Evolutionary conservation across 805 yeast species (phyloP), one percentile per base, ranked within the genome.

Genomic region (Candida pseudofarinosa): DNA sequence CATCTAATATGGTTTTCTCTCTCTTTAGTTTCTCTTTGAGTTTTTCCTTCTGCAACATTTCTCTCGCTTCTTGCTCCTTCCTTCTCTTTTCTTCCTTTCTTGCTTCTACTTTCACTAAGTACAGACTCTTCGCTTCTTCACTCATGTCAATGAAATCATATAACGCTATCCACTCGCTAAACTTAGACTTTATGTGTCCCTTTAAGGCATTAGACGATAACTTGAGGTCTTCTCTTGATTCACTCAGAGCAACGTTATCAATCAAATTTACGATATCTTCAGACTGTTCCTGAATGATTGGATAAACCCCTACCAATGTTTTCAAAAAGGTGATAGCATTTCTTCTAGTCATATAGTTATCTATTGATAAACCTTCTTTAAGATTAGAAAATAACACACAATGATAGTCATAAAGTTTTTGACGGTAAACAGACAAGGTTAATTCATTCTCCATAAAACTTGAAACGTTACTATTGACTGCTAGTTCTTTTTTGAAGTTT

Each of bases 301-400:
- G 96, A 56, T 79, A 88, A 13, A 76, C 72, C 2, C 74, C 73
- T 15, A 83, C 63, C 35, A 83, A 62, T 50, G 80, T 80, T 56
- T 83, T 87, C 67, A 89, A 67, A 52, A 88, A 79, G 1, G 86
- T 83, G 45, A 89, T 85, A 3, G 88, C 78, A 61, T 89, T 90
- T 42, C 89, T 77, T 40, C 93, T 74, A 2, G 85, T 81, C 79
- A 86, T 84, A 58, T 88, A 90, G 42, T 83, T 84, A 3, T 65
- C 59, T 4, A 77, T 73, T 15, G 58, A 54, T 35, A 84, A 62
- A 3, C 81, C 68, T 1, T 58, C 49, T 7, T 59, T 49, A 7
- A 81, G 48, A 23, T 74, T 77, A 1, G 62, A 58, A 12, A 80
- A 60, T 5, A 86, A 57, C 1, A 56, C 53, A 2, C 62, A 49